Evolutionary conservation across 2,329 filamentous ascomycete species (phyloP), one percentile per base, ranked within the genome.

Genomic region (Coleophoma cylindrospora): DNA sequence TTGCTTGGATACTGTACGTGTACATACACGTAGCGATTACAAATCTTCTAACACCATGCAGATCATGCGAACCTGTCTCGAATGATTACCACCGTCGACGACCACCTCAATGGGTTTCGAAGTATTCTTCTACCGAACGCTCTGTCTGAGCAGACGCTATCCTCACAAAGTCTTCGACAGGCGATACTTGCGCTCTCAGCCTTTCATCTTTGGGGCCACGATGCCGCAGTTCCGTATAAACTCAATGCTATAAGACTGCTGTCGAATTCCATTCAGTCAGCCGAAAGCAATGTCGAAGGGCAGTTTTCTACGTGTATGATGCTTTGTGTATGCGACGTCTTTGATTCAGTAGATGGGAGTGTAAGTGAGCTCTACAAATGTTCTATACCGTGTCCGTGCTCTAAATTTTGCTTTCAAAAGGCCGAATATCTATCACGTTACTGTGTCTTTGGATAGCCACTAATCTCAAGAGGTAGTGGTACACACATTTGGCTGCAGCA

Each of bases 281-380:
- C 13, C 13, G 41, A 44, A 22, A 45, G 40, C 14, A 47, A 32
- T 57, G 58, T 45, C 38, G 38, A 43, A 27, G 43, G 13, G 57
- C 72, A 74, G 50, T 64, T 75, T 46, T 71, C 73, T 13, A 68
- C 72, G 12, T 74, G 70, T 8, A 73, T 76, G 74, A 75, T 76
- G 73, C 65, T 76, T 7, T 75, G 72, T 47, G 72, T 76, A 14
- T 74, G 75, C 51, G 74, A 72, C 57, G 73, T 76, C 12, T 76
- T 76, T 56, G 74, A 76, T 50, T 71, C 73, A 47, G 68, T 64
- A 0, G 73, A 76, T 53, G 71, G 70, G 1, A 27, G 27, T 27
- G 27, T 27, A 27, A 27, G 27, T 27, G 27, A 27, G 27, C 27
- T 27, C 27, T 27, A 8, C 27, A 27, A 27, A 8, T 27, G 9